A percentile compares a stretch with the other conserved stretches of the same genome.
phyloP scores from a whole-genome alignment of 2,329 filamentous ascomycete species.

The Massarina eburnea region DNA sequence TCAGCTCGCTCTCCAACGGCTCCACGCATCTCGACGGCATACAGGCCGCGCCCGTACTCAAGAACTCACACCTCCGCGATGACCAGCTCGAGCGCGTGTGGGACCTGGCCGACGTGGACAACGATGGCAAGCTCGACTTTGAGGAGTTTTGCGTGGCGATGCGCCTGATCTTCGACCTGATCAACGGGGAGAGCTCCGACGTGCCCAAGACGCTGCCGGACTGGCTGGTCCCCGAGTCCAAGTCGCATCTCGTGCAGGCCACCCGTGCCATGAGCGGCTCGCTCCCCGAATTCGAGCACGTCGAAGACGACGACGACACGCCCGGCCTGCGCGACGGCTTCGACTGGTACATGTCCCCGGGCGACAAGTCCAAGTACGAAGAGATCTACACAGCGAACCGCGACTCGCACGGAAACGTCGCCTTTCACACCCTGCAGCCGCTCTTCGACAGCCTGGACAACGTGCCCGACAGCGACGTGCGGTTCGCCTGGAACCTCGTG shows the following conservation, averaged over 20 bases:
- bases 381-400: slow-evolving; percentile 94
- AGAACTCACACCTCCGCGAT: slow-evolving; percentile 71
- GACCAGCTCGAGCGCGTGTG: slow-evolving; percentile 94
- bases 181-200: slow-evolving; percentile 85
- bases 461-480: slow-evolving; percentile 75
- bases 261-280: slow-evolving; percentile 65
- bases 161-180: slow-evolving; percentile 94
- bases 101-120: slow-evolving; percentile 96
- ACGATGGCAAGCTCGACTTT: slow-evolving; percentile 96
- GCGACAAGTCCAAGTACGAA: slow-evolving; percentile 91
- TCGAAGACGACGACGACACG: slow-evolving; percentile 77
- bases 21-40: slow-evolving; percentile 66
- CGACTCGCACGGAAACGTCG: slow-evolving; percentile 75
- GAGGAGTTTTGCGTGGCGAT: slow-evolving; percentile 99
- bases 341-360: slow-evolving; percentile 98
- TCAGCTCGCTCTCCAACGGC: slow-evolving; percentile 67
- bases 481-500: slow-evolving; percentile 94
- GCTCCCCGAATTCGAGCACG: slow-evolving; percentile 79
- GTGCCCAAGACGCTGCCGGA: slow-evolving; percentile 86
- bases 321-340: slow-evolving; percentile 92
- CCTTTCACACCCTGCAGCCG: slow-evolving; percentile 76
- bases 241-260: slow-evolving; percentile 47
- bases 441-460: slow-evolving; percentile 74
- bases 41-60: slow-evolving; percentile 70
- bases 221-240: slow-evolving; percentile 93